phyloP scores from a whole-genome alignment of 352 stramenopile genomes.

The Plasmopara viticola region DNA sequence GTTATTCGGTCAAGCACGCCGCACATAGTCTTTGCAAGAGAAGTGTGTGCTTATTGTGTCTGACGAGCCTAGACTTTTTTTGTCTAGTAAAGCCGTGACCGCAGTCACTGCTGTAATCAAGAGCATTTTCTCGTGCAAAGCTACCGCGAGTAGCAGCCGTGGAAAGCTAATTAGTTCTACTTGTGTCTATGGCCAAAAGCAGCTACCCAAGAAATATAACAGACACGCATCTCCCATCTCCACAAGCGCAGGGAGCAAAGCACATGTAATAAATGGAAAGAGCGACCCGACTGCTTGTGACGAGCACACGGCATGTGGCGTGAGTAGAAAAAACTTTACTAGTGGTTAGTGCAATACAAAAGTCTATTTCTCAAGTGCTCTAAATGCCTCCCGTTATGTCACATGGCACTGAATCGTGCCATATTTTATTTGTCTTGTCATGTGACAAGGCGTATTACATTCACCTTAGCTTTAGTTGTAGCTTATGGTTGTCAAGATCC shows the following conservation, averaged over 20 bases:
- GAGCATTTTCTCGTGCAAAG: constrained; percentile 8
- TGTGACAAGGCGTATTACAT: too few species aligned
- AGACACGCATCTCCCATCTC: constrained; percentile 32
- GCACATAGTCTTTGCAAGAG: constrained; percentile 9
- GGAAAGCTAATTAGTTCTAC: constrained; percentile 46
- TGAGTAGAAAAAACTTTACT: too few species aligned
- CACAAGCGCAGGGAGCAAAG: constrained; percentile 27
- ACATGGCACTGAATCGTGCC: too few species aligned
- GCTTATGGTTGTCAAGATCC: too few species aligned
- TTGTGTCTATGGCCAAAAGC: constrained; percentile 32
- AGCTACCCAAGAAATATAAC: constrained; percentile 37
- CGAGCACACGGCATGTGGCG: constrained; percentile 22
- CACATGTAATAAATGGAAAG: constrained; percentile 28
- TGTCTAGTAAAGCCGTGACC: constrained; percentile 1
- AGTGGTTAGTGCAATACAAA: too few species aligned
- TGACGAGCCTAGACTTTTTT: constrained; percentile 1
- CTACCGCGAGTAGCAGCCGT: constrained; percentile 35
- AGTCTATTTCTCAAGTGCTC: too few species aligned
- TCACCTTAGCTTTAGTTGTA: too few species aligned
- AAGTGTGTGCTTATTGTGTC: constrained; percentile 4
- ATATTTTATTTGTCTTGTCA: too few species aligned
- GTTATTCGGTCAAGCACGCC: constrained; percentile 38
- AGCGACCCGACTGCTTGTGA: constrained; percentile 12
- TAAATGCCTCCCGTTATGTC: too few species aligned
- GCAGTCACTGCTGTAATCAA: neutral